Evolutionary conservation across 2,329 filamentous ascomycete species (phyloP), one percentile per base, ranked within the genome.

Genomic region (Dactylella cylindrospora): DNA sequence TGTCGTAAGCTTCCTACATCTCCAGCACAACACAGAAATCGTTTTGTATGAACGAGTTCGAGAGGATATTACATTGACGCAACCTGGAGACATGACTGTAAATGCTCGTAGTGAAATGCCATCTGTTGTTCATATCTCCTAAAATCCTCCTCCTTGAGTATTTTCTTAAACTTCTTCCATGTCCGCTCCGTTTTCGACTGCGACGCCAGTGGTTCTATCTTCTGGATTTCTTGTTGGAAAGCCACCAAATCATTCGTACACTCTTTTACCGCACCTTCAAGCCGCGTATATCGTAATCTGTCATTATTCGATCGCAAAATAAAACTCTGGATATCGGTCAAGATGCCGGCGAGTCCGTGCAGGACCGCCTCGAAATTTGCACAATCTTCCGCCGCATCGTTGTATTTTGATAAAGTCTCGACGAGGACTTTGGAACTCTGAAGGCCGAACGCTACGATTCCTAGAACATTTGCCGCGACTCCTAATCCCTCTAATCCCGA

Each of bases 101-200:
- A n/a, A n/a, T n/a, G n/a, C 5, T 45, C 35, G 13, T 43, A 38
- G 19, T 50, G 31, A 20, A 26, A 32, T 19, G 31, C 29, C 12
- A 54, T 12, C 5, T 32, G 22, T 19, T 38, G 20, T 9, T 47
- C 33, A 25, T 41, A 44, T 8, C 23, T 54, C 31, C 23, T 53
- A 2, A 35, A 15, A 25, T 54, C 35, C 9, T 49, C 22, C 2
- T 47, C 57, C 25, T 54, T 17, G 25, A 54, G 45, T 2, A 45
- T 41, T 4, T 20, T n/a, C 38, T 62, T 62, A 25, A 62, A 54
- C 19, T 45, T 62, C 5, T 13, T 25, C 57, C 57, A 62, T 4
- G 28, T 54, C 5, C 32, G 10, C 5, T 49, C 9, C 5, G 28
- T 25, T 13, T 25, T 44, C 9, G 36, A 47, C 5, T n/a, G n/a